Evolutionary conservation across 2,329 filamentous ascomycete species (phyloP), one percentile per base, ranked within the genome.

Genomic region (Rhexocercosporidium sp.): DNA sequence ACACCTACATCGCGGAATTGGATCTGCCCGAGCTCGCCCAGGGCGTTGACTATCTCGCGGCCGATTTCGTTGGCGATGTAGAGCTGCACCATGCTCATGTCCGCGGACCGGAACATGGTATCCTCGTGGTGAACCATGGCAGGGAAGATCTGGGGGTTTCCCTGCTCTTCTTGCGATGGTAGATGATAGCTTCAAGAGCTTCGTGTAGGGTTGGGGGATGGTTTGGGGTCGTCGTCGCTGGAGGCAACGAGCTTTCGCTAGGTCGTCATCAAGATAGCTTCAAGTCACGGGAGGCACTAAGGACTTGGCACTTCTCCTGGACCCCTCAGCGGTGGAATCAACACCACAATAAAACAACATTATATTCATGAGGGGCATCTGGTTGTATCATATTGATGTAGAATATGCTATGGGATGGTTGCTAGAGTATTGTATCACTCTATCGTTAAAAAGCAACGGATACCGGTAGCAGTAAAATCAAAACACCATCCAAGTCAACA

Each of bases 21-120:
- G 80, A 98, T 94, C 77, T 96, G 88, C 66, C 96, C 96, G 77
- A 99, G 88, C 86, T 99, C 96, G 78, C 96, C 96, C 72, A 99
- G 85, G 65, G 95, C 95, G 78, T 94, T 97, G 71, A 98, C 94
- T 76, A 97, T 95, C 84, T 99, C 96, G 78, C 96, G 90, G 75
- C 96, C 95, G 75, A 99, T 98, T 86, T 99, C 96, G 80, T 97
- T 98, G 78, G 96, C 93, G 77, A 99, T 96, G 83, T 98, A 99
- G 78, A 99, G 91, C 90, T 99, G 96, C 78, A 97, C 97, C 91
- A 99, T 91, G 87, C 94, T 97, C 96, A 99, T 99, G 82, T 97
- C 93, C 92, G 94, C 93, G 80, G 96, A 99, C 88, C 96, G 95
- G 90, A 99, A 98, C 85, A 97, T 92, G 82, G 94, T 97, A 84